Percentiles rank a stretch among this genome's conserved stretches.
phyloP scores from a whole-genome alignment of 2,329 filamentous ascomycete species.

The Trichoderma endophyticum region DNA sequence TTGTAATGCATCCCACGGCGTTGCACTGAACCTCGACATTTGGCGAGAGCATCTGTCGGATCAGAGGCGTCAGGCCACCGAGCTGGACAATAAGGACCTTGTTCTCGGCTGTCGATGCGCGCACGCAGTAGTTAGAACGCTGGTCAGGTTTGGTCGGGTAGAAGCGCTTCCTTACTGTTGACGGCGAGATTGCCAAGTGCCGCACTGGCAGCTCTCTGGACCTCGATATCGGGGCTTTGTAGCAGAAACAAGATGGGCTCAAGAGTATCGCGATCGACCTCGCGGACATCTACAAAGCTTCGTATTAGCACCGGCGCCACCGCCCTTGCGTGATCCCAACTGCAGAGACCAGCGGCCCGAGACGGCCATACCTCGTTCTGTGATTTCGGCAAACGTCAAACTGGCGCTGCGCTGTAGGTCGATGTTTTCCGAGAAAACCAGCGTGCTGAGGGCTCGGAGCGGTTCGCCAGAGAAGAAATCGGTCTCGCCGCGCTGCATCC shows the following conservation, averaged over 20 bases:
- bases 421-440: constrained; percentile 98
- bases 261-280: constrained; percentile 91
- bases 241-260: constrained; percentile 94
- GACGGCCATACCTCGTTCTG: constrained; percentile 77
- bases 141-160: not conserved
- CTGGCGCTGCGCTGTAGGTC: constrained; percentile 96
- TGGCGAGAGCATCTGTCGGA: constrained; percentile 95
- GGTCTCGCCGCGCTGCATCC: constrained; percentile 79
- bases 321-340: not conserved
- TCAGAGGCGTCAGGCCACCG: constrained; percentile 84
- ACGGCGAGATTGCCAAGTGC: constrained; percentile 94
- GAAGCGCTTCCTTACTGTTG: constrained; percentile 67
- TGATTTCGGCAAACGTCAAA: constrained; percentile 98
- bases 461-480: constrained; percentile 98
- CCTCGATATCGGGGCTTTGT: constrained; percentile 93
- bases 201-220: constrained; percentile 93
- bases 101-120: constrained; percentile 72
- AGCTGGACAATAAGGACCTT: constrained; percentile 95
- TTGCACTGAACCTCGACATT: constrained; percentile 99
- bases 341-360: not conserved
- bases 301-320: not conserved
- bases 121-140: constrained; percentile 38
- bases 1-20: constrained; percentile 97
- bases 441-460: constrained; percentile 85
- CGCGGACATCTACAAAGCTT: constrained; percentile 72